Base-by-base conservation (phyloP, 371 early-diverging fungal genomes). In the Mortierella sp. region DNA sequence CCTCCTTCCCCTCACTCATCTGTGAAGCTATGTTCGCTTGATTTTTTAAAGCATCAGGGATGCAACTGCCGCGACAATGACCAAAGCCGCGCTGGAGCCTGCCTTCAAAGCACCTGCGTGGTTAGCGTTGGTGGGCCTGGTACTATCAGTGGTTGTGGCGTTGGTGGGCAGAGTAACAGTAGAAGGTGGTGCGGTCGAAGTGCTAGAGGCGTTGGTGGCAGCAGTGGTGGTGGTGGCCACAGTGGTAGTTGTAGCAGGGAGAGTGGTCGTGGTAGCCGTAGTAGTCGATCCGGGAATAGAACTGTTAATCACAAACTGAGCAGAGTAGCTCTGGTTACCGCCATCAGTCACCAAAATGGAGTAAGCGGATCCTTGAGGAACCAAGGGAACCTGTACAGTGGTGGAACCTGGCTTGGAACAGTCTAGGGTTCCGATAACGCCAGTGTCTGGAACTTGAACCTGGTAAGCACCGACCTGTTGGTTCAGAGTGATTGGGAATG, bases 401-500 rank as follows among this genome's bases (percentile, higher is more conserved):
- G 85, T 75, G 24, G 74, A 51, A 26, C 87, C 87, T 14, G 68
- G 0, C 43, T 75, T 59, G 47, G 80, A 70, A 77, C 77, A 77
- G 68, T 77, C 72, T 20, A 77, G 49, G 49, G n/a, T 47, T 40
- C 77, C 77, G 58, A 86, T 78, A 16, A 84, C 74, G 2, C 54
- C 49, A n/a, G 49, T 37, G 64, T 78, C 72, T 14, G 77, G 63
- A 18, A 84, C 81, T 32, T 83, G 75, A 40, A 84, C 65, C 49
- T 84, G 87, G 43, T 78, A 73, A 8, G 68, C 61, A n/a, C 85
- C 83, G 35, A 86, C 84, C 71, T 68, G 80, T 39, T 85, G 66
- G 67, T 86, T 80, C 40, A 87, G 86, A 26, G 78, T 74, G 85
- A 88, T 86, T 32, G 87, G 84, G 67, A 84, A 84, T 54, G 72